These are phyloP conservation scores for Leccinum subtestaceum DNA, from an alignment of 768 basidiomycete species.

Conservation along the genomic window DNA sequence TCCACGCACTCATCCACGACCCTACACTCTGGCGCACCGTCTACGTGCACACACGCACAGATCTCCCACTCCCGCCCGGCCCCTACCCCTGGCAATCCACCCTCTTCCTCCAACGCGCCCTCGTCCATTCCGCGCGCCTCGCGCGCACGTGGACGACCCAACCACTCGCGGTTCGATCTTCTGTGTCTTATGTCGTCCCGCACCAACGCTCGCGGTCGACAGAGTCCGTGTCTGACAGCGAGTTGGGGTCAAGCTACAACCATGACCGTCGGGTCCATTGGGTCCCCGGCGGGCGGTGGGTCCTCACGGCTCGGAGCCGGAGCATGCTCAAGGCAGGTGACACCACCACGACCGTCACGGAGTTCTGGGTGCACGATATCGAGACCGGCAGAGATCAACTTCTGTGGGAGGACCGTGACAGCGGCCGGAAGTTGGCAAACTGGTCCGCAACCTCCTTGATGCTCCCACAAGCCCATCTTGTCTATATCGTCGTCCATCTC, in stretches of 20 bases:
- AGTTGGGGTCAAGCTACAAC: not conserved
- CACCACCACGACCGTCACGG: not conserved
- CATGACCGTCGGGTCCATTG: constrained; percentile 11
- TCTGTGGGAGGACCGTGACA: constrained; percentile 18
- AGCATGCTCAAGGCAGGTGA: not conserved
- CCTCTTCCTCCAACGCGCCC: constrained; percentile 16
- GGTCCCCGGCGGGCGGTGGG: constrained; percentile 17
- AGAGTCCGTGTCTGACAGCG: not conserved
- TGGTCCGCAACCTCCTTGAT: constrained; percentile 15
- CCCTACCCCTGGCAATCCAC: constrained; percentile 21
- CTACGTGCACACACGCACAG: constrained; percentile 4
- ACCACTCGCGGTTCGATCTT: constrained; percentile 8
- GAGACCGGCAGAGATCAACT: constrained; percentile 13
- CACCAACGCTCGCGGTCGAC: not conserved
- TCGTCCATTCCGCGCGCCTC: constrained; percentile 17
- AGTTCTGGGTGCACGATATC: constrained; percentile 5
- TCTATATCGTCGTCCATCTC: constrained; percentile 17
- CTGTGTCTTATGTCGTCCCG: not conserved
- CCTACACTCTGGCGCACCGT: constrained; percentile 11
- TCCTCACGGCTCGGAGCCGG: constrained; percentile 6
- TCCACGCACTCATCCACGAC: constrained; percentile 11
- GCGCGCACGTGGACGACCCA: constrained; percentile 12
- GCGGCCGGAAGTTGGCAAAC: not conserved
- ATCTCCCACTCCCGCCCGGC: constrained; percentile 18
- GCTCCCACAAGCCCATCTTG: constrained; percentile 9